A percentile compares a stretch with the other conserved stretches of the same genome.
These are phyloP conservation scores for Helenozyma rhizophorensis DNA, from an alignment of 805 yeast species.

Conservation along the genomic window DNA sequence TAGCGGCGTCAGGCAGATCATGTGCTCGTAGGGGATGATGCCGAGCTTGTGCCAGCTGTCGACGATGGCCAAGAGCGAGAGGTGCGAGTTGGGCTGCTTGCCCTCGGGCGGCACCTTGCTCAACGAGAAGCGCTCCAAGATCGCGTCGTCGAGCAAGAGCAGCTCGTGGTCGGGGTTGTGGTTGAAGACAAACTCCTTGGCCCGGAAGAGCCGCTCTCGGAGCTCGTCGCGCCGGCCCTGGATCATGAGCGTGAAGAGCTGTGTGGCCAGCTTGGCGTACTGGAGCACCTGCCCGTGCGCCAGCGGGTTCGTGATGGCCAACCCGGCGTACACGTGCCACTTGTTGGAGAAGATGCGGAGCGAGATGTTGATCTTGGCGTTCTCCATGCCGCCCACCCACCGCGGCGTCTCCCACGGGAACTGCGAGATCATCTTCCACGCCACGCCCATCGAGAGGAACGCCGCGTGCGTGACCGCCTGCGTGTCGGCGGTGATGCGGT, in stretches of 20 bases:
- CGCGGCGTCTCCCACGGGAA: conserved; percentile 89
- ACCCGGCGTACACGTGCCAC: conserved; percentile 98
- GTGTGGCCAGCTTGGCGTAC: conserved; percentile 80
- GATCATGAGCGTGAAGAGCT: conserved; percentile 78
- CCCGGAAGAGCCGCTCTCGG: conserved; percentile 52
- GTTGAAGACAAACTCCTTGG: conserved; percentile 74
- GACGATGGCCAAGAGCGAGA: conserved; percentile 83
- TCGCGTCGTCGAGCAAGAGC: conserved; percentile 68
- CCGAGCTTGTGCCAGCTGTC: conserved; percentile 87
- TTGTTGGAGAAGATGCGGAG: conserved; percentile 86
- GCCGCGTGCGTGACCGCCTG: conserved; percentile 99
- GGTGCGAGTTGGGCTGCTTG: conserved; percentile 78
- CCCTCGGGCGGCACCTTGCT: conserved; percentile 66
- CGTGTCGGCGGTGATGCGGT: conserved; percentile 93
- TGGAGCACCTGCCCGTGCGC: conserved; percentile 91
- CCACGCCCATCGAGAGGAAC: conserved; percentile 92
- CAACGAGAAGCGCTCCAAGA: conserved; percentile 76
- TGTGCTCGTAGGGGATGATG: conserved; percentile 93
- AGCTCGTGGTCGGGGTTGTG: conserved; percentile 53
- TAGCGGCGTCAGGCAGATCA: conserved; percentile 90
- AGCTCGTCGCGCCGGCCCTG: conserved; percentile 61
- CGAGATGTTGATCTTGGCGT: conserved; percentile 92
- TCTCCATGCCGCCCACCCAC: conserved; percentile 93
- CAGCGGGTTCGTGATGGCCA: conserved; percentile 92
- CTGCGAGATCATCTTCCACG: conserved; percentile 79